Base-by-base conservation (phyloP, 176 grass and related monocot species). In the Bothriochloa decipiens region DNA sequence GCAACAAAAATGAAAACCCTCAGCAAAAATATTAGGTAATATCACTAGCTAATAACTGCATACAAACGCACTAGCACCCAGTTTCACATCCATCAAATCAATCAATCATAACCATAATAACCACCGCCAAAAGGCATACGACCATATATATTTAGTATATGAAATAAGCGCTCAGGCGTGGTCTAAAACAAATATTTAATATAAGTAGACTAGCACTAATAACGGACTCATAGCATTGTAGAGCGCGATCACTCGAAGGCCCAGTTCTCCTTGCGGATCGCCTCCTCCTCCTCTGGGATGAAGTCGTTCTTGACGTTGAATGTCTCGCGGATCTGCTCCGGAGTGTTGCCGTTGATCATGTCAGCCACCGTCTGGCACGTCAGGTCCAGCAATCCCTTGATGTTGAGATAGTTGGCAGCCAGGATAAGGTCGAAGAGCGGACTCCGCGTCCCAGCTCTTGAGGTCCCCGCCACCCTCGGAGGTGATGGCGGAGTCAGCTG, bases 401-500 rank as follows among this genome's bases (percentile, higher is more conserved):
- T 50, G 47, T 50, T 50, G 0, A 50, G 47, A 17, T 50, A 50
- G 47, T 50, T 50, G 15, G 47, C 47, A 50, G 15, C 88, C 74
- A 87, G 75, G 68, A 87, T 87, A 75, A 94, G 89, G 43, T 94
- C 92, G 68, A 94, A 91, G 43, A 94, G 89, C 43, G 73, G 91
- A 94, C 3, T 94, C 84, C 2, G 89, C 78, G 77, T 94, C 92
- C 84, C 83, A 89, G 33, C 29, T n/a, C 63, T 92, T 92, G 79
- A 92, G 86, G 43, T 92, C 86, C 0, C 86, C 90, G 11, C 1
- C 65, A 11, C 16, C 29, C 27, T 17, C 60, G 5, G 60, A 1
- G 68, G 55, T 16, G 15, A 3, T 18, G 49, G 49, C 18, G 33
- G 4, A 35, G 33, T 35, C 33, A 35, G 33, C 33, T 35, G 33